These are phyloP conservation scores for Tagetes patula DNA, from an alignment of 129 eudicot species.

Conservation along the genomic window DNA sequence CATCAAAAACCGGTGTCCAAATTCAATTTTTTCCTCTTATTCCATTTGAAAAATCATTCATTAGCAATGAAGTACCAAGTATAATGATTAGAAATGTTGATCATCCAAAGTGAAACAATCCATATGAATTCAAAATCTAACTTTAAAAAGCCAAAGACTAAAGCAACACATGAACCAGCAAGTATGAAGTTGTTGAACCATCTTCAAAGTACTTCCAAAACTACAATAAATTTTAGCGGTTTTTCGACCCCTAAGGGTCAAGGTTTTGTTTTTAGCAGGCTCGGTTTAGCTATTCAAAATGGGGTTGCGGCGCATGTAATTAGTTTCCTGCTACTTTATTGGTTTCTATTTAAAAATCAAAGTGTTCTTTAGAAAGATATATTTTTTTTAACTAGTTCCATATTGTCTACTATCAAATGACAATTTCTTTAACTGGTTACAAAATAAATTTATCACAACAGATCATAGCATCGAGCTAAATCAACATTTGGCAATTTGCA, in stretches of 20 bases:
- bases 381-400: too few relatives aligned
- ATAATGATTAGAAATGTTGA: background rate
- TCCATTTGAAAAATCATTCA: background rate
- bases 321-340: too few relatives aligned
- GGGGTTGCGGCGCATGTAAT: too few relatives aligned
- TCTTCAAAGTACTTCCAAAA: background rate
- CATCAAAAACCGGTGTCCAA: background rate
- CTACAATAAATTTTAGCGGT: background rate
- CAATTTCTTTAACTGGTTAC: conserved; percentile 5
- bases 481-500: background rate
- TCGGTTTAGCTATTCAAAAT: too few relatives aligned
- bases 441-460: background rate
- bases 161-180: background rate
- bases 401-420: background rate
- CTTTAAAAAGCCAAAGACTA: background rate
- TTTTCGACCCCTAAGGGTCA: too few relatives aligned
- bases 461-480: background rate
- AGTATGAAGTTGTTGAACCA: background rate
- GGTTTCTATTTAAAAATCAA: too few relatives aligned
- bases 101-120: conserved; percentile 1
- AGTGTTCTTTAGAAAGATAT: too few relatives aligned
- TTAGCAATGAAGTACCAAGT: background rate
- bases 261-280: too few relatives aligned
- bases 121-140: background rate
- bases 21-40: background rate